A percentile compares a stretch with the other conserved stretches of the same genome.
These are phyloP conservation scores for Lentinula novae-zelandiae DNA, from an alignment of 1,284 basidiomycete species.

Conservation along the genomic window DNA sequence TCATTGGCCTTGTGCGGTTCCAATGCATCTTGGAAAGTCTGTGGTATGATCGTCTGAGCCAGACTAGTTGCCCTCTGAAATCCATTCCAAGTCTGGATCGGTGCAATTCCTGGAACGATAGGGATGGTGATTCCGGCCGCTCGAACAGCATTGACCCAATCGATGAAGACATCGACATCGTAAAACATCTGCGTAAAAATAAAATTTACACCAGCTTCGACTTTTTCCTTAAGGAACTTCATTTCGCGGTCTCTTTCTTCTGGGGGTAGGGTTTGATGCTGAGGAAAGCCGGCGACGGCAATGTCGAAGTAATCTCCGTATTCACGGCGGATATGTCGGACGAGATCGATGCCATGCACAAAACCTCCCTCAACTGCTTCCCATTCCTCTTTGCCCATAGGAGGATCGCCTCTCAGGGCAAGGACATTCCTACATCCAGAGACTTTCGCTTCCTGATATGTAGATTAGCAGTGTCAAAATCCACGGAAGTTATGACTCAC, in stretches of 20 bases:
- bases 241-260: conserved; percentile 84
- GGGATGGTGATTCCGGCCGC: conserved; percentile 89
- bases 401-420: conserved; percentile 93
- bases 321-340: conserved; percentile 76
- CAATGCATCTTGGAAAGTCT: conserved; percentile 74
- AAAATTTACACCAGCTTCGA: conserved; percentile 84
- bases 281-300: conserved; percentile 90
- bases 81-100: conserved; percentile 97
- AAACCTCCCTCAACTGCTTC: conserved; percentile 88
- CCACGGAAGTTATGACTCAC: conserved; percentile 42
- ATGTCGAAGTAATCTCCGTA: conserved; percentile 94
- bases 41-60: conserved; percentile 83
- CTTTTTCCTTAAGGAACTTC: conserved; percentile 82
- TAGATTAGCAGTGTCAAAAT: conserved; percentile 12
- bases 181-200: conserved; percentile 98
- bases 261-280: conserved; percentile 59
- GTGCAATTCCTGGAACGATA: conserved; percentile 95
- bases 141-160: conserved; percentile 82
- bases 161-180: conserved; percentile 81
- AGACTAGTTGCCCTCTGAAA: conserved; percentile 91
- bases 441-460: conserved; percentile 78
- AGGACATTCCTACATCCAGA: conserved; percentile 94
- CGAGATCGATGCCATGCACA: conserved; percentile 86
- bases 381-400: conserved; percentile 86
- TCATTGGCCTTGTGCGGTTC: conserved; percentile 92